Evolutionary conservation across 768 basidiomycete species (phyloP).

Genomic region (Rhizopogon vinicolor): DNA sequence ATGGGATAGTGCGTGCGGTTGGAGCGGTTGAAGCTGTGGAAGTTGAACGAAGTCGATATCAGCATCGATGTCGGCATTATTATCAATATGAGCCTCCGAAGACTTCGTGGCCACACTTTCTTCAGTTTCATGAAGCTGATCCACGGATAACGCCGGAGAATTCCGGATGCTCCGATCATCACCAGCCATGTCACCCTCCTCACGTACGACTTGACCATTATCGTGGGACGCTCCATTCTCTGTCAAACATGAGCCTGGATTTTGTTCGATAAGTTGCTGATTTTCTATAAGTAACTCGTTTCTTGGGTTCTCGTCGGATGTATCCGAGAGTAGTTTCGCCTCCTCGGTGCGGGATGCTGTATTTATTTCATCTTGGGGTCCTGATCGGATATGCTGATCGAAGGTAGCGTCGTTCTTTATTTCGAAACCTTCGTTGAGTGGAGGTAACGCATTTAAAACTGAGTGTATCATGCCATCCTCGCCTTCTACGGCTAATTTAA

Average conservation of each 20-base stretch:
- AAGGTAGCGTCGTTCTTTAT: conserved; percentile 16
- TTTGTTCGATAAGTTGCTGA: neutral
- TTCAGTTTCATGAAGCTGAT: neutral
- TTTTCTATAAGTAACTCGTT: neutral
- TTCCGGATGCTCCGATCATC: neutral
- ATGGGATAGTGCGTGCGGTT: neutral
- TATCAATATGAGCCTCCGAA: neutral
- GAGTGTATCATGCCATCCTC: conserved; percentile 85
- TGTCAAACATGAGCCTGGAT: neutral
- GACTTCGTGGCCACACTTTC: no score
- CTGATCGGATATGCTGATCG: neutral
- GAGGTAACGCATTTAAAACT: conserved; percentile 59
- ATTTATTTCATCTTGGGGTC: neutral
- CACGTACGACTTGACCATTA: neutral
- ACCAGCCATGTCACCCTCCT: neutral
- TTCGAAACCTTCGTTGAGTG: conserved; percentile 37
- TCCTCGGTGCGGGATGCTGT: neutral
- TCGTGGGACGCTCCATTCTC: neutral
- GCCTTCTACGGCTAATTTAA: conserved; percentile 56
- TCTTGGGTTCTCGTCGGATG: neutral
- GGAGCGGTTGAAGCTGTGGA: neutral
- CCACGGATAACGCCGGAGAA: neutral
- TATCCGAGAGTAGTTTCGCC: neutral
- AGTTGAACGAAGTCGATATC: neutral
- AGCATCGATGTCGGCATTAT: conserved; percentile 6